Conservation (phyloP, 2,329 filamentous ascomycete species). For the Pyricularia sp. region DNA sequence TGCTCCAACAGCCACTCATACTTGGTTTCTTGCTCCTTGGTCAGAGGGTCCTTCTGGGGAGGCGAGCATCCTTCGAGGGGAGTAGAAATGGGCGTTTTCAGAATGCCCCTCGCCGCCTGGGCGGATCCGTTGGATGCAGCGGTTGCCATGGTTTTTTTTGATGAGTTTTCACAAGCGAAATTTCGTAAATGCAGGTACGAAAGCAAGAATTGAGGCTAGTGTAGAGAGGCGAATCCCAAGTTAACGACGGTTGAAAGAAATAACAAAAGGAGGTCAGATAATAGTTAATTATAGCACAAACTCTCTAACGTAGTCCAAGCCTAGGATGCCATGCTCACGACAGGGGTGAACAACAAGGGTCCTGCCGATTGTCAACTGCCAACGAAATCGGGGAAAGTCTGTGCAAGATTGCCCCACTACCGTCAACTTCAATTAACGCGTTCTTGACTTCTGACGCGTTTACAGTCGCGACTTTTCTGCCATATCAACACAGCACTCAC, state of each 20-base stretch:
- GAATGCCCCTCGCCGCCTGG: slow-evolving; percentile 11
- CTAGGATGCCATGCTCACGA: neutral
- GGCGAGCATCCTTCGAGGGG: slow-evolving; percentile 52
- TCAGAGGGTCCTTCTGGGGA: slow-evolving; percentile 48
- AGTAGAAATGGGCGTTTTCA: slow-evolving; percentile 38
- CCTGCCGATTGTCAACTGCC: neutral
- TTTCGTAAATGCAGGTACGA: neutral
- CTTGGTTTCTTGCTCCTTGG: slow-evolving; percentile 68
- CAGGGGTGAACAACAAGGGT: neutral
- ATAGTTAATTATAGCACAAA: neutral
- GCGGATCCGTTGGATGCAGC: neutral
- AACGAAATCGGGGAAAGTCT: neutral
- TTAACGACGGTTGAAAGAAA: neutral
- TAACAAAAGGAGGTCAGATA: neutral
- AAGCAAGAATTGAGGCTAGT: neutral
- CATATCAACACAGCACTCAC: neutral
- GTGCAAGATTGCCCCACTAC: neutral
- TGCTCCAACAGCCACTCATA: slow-evolving; percentile 68
- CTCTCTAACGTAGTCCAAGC: neutral
- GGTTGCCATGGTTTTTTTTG: neutral
- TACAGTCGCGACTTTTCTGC: neutral
- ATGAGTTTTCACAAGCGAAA: neutral
- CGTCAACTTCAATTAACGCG: neutral
- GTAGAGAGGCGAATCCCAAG: neutral
- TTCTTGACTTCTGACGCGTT: neutral